Evolutionary conservation across 352 stramenopile species (phyloP).

Genomic region (Phytopythium aichiense): DNA sequence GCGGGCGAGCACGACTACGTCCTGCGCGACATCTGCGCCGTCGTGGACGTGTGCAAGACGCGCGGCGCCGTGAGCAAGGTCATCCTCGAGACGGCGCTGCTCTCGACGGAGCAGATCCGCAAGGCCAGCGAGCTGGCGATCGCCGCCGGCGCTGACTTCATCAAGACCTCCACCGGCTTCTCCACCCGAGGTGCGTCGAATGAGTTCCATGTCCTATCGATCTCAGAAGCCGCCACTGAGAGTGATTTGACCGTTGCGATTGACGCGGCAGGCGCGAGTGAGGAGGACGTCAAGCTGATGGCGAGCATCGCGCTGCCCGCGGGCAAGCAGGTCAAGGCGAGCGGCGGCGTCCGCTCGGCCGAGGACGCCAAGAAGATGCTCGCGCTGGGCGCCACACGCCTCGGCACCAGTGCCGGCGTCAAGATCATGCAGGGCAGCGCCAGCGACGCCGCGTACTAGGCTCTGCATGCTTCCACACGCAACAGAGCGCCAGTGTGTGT

Average conservation of each 20-base stretch:
- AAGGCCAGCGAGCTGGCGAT: constrained; percentile 67
- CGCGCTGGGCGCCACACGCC: constrained; percentile 57
- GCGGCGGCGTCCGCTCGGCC: constrained; percentile 66
- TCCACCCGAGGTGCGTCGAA: constrained; percentile 51
- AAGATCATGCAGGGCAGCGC: constrained; percentile 47
- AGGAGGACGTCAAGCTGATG: constrained; percentile 80
- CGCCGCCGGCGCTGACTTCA: constrained; percentile 73
- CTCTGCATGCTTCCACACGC: no score
- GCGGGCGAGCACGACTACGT: constrained; percentile 71
- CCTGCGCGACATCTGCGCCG: constrained; percentile 64
- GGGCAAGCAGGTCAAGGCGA: constrained; percentile 79
- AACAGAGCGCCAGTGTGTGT: no score
- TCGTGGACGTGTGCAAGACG: constrained; percentile 65
- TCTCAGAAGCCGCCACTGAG: neutral
- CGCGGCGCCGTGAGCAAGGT: constrained; percentile 65
- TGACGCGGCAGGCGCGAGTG: constrained; percentile 42
- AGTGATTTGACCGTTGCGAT: neutral
- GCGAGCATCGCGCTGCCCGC: constrained; percentile 45
- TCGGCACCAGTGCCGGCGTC: constrained; percentile 65
- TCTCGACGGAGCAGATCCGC: constrained; percentile 64
- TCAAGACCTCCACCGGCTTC: constrained; percentile 88
- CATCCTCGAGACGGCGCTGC: constrained; percentile 80
- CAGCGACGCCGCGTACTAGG: constrained; percentile 15
- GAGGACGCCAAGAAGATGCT: constrained; percentile 73
- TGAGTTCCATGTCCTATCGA: no score